phyloP scores from a whole-genome alignment of 2,329 filamentous ascomycete species.

The Xylaria sp. region DNA sequence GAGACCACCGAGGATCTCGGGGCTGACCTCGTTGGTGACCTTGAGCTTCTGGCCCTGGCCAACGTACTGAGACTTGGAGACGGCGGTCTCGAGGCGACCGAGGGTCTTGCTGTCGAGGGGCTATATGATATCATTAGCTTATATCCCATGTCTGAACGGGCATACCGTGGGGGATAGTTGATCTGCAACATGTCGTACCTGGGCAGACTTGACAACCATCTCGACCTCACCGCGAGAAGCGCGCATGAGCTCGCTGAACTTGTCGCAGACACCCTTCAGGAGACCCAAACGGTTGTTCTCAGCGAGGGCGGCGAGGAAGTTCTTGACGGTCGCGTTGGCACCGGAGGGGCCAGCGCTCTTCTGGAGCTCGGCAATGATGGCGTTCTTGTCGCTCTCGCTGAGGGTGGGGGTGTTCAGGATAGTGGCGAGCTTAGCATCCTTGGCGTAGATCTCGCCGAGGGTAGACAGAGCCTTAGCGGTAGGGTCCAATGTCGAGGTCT shows the following conservation, averaged over 20 bases:
- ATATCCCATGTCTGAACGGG: background rate
- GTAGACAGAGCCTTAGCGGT: constrained; percentile 73
- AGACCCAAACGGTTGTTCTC: constrained; percentile 93
- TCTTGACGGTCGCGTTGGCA: constrained; percentile 81
- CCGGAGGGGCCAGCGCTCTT: constrained; percentile 65
- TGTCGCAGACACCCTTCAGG: constrained; percentile 74
- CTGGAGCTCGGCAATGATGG: constrained; percentile 80
- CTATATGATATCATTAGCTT: constrained; percentile 15
- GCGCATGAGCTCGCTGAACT: constrained; percentile 83
- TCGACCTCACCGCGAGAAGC: constrained; percentile 91
- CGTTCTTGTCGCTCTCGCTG: constrained; percentile 69
- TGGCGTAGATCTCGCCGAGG: constrained; percentile 68
- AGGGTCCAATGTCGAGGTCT: constrained; percentile 77
- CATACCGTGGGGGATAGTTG: background rate
- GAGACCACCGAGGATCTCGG: constrained; percentile 88
- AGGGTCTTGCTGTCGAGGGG: constrained; percentile 84
- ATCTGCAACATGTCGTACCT: constrained; percentile 51
- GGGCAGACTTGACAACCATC: constrained; percentile 82
- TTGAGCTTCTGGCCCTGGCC: constrained; percentile 95
- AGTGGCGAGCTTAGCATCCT: constrained; percentile 71
- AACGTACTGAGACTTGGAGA: constrained; percentile 84
- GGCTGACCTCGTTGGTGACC: constrained; percentile 91
- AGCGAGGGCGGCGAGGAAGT: constrained; percentile 84
- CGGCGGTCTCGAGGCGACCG: constrained; percentile 75
- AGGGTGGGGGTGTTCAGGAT: constrained; percentile 82